phyloP scores from a whole-genome alignment of 257 asterid species.

The Solanum raphanifolium region DNA sequence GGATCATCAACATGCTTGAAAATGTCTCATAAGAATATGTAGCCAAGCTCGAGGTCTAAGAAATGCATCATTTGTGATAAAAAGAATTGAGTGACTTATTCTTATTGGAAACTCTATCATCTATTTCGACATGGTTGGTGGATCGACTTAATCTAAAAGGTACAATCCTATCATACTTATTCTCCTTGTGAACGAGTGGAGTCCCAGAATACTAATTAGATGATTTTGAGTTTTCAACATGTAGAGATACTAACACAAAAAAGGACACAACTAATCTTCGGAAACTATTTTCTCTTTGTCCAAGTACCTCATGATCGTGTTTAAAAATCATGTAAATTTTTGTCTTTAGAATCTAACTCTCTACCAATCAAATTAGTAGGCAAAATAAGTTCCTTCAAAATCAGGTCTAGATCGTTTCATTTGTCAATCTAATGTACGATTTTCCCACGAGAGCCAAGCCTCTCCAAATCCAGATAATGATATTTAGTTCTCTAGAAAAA shows the following conservation, averaged over 20 bases:
- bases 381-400: background rate
- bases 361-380: background rate
- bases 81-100: background rate
- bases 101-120: background rate
- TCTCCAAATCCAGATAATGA: background rate
- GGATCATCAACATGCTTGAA: background rate
- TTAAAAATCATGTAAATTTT: background rate
- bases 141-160: background rate
- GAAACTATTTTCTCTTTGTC: background rate
- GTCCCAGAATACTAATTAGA: background rate
- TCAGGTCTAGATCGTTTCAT: background rate
- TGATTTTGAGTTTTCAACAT: background rate
- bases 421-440: background rate
- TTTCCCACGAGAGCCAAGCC: background rate
- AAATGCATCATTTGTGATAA: background rate
- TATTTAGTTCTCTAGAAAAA: background rate
- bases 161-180: background rate
- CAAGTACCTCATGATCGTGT: background rate
- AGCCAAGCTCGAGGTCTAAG: background rate
- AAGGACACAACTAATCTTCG: background rate
- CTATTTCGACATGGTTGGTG: background rate
- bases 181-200: background rate
- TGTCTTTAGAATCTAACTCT: background rate
- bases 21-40: background rate
- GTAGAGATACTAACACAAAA: background rate